A percentile compares a stretch with the other conserved stretches of the same genome.
Conservation (phyloP, 2,329 filamentous ascomycete genomes). For the Chaetomiaceae sp. region DNA sequence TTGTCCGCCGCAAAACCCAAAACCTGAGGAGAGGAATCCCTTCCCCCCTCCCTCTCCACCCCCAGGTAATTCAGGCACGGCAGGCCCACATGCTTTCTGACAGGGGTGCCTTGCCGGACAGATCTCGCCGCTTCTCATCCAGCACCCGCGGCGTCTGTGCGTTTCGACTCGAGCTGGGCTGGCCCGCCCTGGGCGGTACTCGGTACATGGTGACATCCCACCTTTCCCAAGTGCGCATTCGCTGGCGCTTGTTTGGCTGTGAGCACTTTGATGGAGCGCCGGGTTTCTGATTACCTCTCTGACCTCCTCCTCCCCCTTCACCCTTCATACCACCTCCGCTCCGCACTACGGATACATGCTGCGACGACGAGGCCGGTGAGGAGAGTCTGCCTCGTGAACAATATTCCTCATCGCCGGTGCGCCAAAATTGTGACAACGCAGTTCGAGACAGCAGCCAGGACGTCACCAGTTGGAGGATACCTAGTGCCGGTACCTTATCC, state of each 20-base stretch:
- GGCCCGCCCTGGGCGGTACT: no score
- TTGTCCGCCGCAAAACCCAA: conserved; percentile 7
- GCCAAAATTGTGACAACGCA: neutral
- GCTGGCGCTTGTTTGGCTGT: conserved; percentile 19
- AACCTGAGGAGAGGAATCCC: no score
- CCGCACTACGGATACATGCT: neutral
- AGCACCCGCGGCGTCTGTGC: conserved; percentile 20
- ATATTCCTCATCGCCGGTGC: neutral
- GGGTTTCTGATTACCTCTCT: conserved; percentile 11
- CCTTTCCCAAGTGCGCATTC: no score
- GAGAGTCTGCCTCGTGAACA: neutral
- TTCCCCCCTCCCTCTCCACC: neutral
- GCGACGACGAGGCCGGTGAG: neutral
- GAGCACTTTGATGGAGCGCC: conserved; percentile 10
- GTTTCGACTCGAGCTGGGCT: conserved; percentile 13
- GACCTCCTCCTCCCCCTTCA: neutral
- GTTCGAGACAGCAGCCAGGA: no score
- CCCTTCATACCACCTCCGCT: conserved; percentile 1
- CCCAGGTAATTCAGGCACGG: conserved; percentile 13
- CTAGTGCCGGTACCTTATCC: neutral
- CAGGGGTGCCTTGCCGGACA: conserved; percentile 11
- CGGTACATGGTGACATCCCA: no score
- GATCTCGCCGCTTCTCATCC: conserved; percentile 19
- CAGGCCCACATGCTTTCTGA: conserved; percentile 8
- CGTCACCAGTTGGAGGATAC: neutral